Base-by-base conservation (phyloP, 208 protist genomes). In the Trypanosoma theileri region DNA sequence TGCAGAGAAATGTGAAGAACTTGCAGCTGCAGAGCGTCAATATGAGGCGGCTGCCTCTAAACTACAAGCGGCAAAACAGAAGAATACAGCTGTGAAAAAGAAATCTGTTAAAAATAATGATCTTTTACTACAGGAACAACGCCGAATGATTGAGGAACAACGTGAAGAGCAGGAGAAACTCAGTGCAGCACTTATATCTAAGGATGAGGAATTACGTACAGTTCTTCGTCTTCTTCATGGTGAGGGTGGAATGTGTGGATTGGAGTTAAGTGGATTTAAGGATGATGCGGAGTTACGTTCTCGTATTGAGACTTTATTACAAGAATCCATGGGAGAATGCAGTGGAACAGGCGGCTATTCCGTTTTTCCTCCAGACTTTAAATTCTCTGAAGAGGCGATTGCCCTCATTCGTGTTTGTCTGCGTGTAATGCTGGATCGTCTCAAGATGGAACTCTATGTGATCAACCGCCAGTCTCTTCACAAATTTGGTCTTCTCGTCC, bases 361-460 rank as follows among this genome's bases (percentile, higher is more conserved):
- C 57, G 75, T 72, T 48, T 89, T 89, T 67, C 86, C 81, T 13
- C 57, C 73, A 19, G 83, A 85, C 52, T 92, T 88, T 71, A 54
- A 81, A 61, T 91, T 91, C 66, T 73, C 72, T 10, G 77, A 86
- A 19, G 83, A 89, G 67, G 70, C 88, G 59, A 54, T 82, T 61
- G 73, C 86, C 13, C 79, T 92, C 55, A 89, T 92, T 59, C 78
- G 80, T 50, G 61, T 87, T 10, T 81, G 79, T 52, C 72, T 92
- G 46, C 86, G 83, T 56, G 86, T 87, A 19, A 67, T 92, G 60
- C 67, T 92, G 42, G 83, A 89, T 66, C 78, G 81, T 13, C 75
- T 92, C 28, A 92, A 92, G 81, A 74, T 88, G 46, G 86, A 89
- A 67, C 76, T 92, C 35, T 89, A 88, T 71, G 86, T 89, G 40